These are phyloP conservation scores for Lentinula boryana DNA, from an alignment of 768 basidiomycete genomes.

Conservation along the genomic window DNA sequence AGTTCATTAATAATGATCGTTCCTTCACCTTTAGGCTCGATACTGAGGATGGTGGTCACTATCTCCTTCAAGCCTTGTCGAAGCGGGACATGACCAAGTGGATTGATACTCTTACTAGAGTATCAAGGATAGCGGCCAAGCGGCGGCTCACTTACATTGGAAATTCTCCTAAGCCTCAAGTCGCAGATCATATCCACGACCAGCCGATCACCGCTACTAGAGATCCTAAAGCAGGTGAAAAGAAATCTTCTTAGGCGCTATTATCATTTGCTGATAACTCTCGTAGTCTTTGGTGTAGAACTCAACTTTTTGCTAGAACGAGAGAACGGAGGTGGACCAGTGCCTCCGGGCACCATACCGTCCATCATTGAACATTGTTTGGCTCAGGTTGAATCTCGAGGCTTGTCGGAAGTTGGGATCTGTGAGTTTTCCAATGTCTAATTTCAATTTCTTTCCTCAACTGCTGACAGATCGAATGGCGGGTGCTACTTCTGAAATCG, in stretches of 20 bases:
- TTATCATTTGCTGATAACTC: conserved; percentile 5
- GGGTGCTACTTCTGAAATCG: conserved; percentile 67
- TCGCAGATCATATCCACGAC: conserved; percentile 68
- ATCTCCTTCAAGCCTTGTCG: conserved; percentile 68
- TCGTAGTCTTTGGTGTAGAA: conserved; percentile 70
- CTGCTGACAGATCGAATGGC: conserved; percentile 66
- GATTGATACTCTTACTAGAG: conserved; percentile 68
- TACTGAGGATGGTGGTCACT: conserved; percentile 84
- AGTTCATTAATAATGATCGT: conserved; percentile 73
- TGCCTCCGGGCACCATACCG: conserved; percentile 58
- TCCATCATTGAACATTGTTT: conserved; percentile 61
- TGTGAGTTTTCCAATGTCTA: conserved; percentile 41
- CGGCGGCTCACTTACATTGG: conserved; percentile 79
- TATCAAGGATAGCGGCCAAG: conserved; percentile 69
- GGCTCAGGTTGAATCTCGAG: conserved; percentile 65
- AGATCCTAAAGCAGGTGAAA: conserved; percentile 72
- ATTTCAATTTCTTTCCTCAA: neutral
- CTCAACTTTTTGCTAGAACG: conserved; percentile 62
- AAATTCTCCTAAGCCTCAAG: conserved; percentile 64
- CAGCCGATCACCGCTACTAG: conserved; percentile 51
- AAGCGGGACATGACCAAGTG: conserved; percentile 71
- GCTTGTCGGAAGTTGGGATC: conserved; percentile 76
- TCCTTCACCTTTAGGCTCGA: conserved; percentile 80
- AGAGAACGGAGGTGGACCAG: conserved; percentile 45
- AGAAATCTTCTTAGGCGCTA: conserved; percentile 6